phyloP scores from a whole-genome alignment of 257 asterid species.

The Cordia subcordata region DNA sequence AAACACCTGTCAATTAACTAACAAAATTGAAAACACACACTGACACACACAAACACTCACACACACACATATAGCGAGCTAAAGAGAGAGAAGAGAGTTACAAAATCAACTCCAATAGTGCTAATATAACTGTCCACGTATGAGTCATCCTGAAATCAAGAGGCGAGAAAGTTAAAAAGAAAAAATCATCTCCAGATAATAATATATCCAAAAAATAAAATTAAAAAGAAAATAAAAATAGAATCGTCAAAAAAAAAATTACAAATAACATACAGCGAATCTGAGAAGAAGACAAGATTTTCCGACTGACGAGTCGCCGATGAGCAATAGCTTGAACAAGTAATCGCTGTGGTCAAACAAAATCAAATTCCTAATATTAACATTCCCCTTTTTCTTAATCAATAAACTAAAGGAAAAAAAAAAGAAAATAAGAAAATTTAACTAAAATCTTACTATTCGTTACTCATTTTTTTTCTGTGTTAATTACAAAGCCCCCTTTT shows the following conservation, averaged over 20 bases:
- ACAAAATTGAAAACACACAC: too few relatives aligned
- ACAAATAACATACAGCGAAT: conserved; percentile 36
- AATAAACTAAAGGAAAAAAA: neutral
- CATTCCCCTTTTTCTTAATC: neutral
- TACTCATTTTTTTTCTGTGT: conserved; percentile 29
- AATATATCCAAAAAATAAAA: neutral
- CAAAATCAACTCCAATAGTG: conserved; percentile 99
- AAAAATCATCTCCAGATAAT: neutral
- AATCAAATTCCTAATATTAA: neutral
- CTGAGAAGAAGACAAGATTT: conserved; percentile 55
- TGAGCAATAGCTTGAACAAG: conserved; percentile 48
- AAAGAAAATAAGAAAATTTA: neutral
- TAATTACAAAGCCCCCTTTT: neutral
- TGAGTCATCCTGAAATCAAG: conserved; percentile 84
- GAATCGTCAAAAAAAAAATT: neutral
- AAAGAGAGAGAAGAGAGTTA: conserved; percentile 28
- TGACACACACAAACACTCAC: neutral
- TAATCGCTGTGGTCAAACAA: conserved; percentile 34
- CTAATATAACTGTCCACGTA: conserved; percentile 99
- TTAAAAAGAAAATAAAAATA: neutral
- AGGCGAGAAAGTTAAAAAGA: too few relatives aligned
- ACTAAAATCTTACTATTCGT: conserved; percentile 40
- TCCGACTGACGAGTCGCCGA: conserved; percentile 57
- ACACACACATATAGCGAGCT: neutral
- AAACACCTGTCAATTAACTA: too few relatives aligned